Evolutionary conservation across 371 early-diverging fungal species (phyloP), one percentile per base, ranked within the genome.

Genomic region (Capniomyces stellatus): DNA sequence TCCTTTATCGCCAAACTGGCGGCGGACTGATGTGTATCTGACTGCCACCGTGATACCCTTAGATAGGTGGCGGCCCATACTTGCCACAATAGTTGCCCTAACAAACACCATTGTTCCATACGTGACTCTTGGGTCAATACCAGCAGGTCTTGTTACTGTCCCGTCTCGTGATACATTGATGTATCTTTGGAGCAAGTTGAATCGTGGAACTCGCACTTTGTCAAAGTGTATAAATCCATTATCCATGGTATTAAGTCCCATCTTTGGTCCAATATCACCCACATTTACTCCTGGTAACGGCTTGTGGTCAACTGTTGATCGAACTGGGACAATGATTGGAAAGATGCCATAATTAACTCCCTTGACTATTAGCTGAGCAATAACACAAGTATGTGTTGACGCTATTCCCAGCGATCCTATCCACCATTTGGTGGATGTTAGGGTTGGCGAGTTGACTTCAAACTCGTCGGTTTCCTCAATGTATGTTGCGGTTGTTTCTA

Each of bases 401-500:
- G 72, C 64, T n/a, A 75, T 67, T 35, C 77, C 81, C 25, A 76
- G 67, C 39, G 85, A 83, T 46, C 93, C 93, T 46, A 86, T 82
- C 94, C 94, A 93, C 79, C 87, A 91, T 63, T 93, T 93, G 43
- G 84, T 64, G 8, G 86, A 66, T 40, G 88, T 81, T 43, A 89
- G 65, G 15, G 73, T 75, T 15, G 91, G 89, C 29, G 84, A 81
- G 64, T 90, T 82, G 54, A 92, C 70, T 54, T 85, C 89, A 53
- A 81, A 90, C 63, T 86, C 83, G 54, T 85, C 80, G 13, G 85
- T 79, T 55, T 82, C 83, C 10, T 74, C 71, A 42, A 82, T 65
- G 52, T 75, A 90, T 0, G 90, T 89, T 12, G 89, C 89, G 0
- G 88, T 88, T 21, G 92, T 92, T 64, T 90, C 91, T 43, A 92